Base-by-base conservation (phyloP, 148 eudicot species). In the Drosera capensis region DNA sequence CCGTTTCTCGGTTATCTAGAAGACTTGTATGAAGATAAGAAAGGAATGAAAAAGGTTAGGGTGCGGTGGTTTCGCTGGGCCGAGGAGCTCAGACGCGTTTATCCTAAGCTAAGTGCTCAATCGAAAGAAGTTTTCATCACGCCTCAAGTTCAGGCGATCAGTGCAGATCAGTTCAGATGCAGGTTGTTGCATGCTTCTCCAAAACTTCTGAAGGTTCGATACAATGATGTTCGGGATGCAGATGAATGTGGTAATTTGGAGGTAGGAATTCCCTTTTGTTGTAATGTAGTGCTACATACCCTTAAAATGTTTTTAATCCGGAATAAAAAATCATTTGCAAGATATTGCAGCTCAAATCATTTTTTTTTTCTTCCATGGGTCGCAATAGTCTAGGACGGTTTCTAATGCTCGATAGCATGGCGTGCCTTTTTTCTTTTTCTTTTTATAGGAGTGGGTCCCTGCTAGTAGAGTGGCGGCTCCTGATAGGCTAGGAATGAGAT, bases 401-500 rank as follows among this genome's bases (percentile, higher is more conserved):
- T n/a, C n/a, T n/a, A n/a, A n/a, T n/a, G n/a, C n/a, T n/a, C n/a
- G n/a, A n/a, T n/a, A n/a, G n/a, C n/a, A n/a, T n/a, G n/a, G n/a
- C n/a, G n/a, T n/a, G n/a, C n/a, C n/a, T n/a, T n/a, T n/a, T n/a
- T n/a, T n/a, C n/a, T n/a, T n/a, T n/a, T n/a, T n/a, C n/a, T n/a
- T n/a, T n/a, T n/a, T n/a, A n/a, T 39, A 71, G 77, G 77, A 71
- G 54, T 62, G 69, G 65, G 60, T 67, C 39, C 51, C 66, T 19
- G 52, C 63, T 31, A 49, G 34, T 7, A 63, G 59, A 63, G 50
- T 62, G 12, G 76, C 76, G 26, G 52, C 20, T 51, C 51, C 65
- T 25, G 68, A 66, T 57, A 66, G 46, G 25, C 40, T 66, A 25
- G 55, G 63, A 14, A 23, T 62, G 55, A 66, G 76, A 63, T 55